phyloP scores from a whole-genome alignment of 352 stramenopile genomes.

The Phytopythium sindhum region DNA sequence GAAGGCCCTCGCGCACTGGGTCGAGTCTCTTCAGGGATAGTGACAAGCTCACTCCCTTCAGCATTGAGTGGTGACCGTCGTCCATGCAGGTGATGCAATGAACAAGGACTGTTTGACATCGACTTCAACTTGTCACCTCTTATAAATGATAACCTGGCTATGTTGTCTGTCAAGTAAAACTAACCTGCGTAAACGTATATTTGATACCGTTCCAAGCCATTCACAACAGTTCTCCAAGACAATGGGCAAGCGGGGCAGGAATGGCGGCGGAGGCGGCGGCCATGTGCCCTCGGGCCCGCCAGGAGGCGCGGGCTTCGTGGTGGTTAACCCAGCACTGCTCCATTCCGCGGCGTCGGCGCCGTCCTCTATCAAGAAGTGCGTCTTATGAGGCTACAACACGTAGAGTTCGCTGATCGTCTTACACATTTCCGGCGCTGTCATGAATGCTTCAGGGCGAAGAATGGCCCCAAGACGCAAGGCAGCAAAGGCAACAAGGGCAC shows the following conservation, averaged over 20 bases:
- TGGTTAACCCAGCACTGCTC: slow-evolving; percentile 44
- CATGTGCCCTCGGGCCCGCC: slow-evolving; percentile 7
- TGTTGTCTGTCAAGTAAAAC: too few relatives aligned
- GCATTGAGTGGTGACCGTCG: not conserved
- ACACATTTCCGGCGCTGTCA: not conserved
- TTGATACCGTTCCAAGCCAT: not conserved
- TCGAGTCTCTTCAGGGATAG: slow-evolving; percentile 10
- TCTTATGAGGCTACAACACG: not conserved
- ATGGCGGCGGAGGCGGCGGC: slow-evolving; percentile 7
- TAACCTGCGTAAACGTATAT: not conserved
- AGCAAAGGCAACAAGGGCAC: not conserved
- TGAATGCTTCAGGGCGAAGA: not conserved
- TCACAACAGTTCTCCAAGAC: not conserved
- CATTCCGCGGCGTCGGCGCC: slow-evolving; percentile 1
- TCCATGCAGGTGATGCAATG: not conserved
- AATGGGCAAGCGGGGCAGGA: slow-evolving; percentile 25
- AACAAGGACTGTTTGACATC: not conserved
- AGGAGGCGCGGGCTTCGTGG: slow-evolving; percentile 28
- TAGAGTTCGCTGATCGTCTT: slow-evolving; percentile 11
- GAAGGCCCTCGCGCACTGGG: slow-evolving; percentile 35
- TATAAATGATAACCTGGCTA: not conserved
- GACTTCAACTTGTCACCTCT: not conserved
- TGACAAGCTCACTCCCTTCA: too few relatives aligned
- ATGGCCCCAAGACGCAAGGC: too few relatives aligned
- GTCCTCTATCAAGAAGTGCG: slow-evolving; percentile 6